These are phyloP conservation scores for Didymella lethalis DNA, from an alignment of 2,329 filamentous ascomycete species.

Conservation along the genomic window DNA sequence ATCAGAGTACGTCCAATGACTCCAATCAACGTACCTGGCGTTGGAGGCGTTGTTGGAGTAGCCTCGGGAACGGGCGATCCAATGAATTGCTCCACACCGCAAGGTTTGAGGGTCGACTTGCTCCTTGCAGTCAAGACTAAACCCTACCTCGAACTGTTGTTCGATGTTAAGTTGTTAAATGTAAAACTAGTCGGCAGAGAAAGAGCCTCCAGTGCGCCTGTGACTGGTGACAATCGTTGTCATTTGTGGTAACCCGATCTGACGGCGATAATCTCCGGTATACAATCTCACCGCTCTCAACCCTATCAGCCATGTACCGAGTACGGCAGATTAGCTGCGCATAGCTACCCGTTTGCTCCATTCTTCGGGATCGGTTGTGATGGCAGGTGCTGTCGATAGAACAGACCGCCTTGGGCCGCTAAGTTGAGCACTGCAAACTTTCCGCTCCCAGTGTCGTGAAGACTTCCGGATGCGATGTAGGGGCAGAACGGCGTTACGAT, in stretches of 20 bases:
- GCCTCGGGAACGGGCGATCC: constrained; percentile 21
- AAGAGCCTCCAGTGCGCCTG: constrained; percentile 1
- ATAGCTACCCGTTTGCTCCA: constrained; percentile 9
- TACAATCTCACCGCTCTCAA: constrained; percentile 11
- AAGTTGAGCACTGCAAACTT: constrained; percentile 11
- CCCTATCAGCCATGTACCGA: constrained; percentile 8
- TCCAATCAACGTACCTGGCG: constrained; percentile 17
- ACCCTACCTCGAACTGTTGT: constrained; percentile 21
- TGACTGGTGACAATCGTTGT: constrained; percentile 5
- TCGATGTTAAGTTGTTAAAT: constrained; percentile 17
- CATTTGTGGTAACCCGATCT: constrained; percentile 8
- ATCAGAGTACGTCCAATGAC: constrained; percentile 9
- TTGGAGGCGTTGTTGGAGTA: constrained; percentile 17
- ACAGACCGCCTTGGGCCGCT: constrained; percentile 9
- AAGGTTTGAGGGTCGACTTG: constrained; percentile 23
- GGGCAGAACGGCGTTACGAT: constrained; percentile 5
- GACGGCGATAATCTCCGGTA: constrained; percentile 8
- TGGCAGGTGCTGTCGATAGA: constrained; percentile 11
- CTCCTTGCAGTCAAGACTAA: constrained; percentile 25
- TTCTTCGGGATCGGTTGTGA: constrained; percentile 16
- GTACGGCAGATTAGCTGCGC: constrained; percentile 2
- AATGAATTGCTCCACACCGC: constrained; percentile 12
- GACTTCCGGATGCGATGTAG: constrained; percentile 16
- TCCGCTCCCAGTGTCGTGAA: constrained; percentile 8
- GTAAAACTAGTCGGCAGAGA: constrained; percentile 6